These are phyloP conservation scores for Lodderomyces elongisporus DNA, from an alignment of 1,139 yeast species.

Conservation along the genomic window DNA sequence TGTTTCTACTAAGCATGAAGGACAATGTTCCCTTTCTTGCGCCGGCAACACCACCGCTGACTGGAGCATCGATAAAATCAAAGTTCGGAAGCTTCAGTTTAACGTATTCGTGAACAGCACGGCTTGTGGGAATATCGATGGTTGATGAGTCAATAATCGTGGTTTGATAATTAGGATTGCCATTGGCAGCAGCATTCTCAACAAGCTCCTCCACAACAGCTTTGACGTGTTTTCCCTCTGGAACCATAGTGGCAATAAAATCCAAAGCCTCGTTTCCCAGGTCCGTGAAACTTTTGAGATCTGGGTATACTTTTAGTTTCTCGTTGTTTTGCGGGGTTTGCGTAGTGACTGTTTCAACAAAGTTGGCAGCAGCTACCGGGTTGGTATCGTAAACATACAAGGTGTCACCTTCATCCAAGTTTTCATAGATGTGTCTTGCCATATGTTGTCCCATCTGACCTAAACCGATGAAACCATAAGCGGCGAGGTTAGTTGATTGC, in stretches of 20 bases:
- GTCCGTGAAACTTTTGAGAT: constrained; percentile 27
- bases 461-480: constrained; percentile 52
- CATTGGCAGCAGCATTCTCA: constrained; percentile 19
- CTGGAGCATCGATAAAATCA: constrained; percentile 55
- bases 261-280: constrained; percentile 39
- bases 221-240: constrained; percentile 53
- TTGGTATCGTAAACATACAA: constrained; percentile 44
- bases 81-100: constrained; percentile 28
- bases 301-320: constrained; percentile 19
- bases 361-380: constrained; percentile 24
- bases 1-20: constrained; percentile 49
- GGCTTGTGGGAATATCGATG: constrained; percentile 49
- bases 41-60: constrained; percentile 59
- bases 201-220: constrained; percentile 40
- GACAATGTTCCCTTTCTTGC: constrained; percentile 53
- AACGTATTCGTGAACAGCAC: constrained; percentile 35
- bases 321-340: constrained; percentile 21
- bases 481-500: constrained; percentile 17
- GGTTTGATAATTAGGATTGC: constrained; percentile 12
- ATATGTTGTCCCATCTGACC: constrained; percentile 61
- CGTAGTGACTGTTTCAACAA: constrained; percentile 22
- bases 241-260: constrained; percentile 52
- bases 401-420: constrained; percentile 32
- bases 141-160: constrained; percentile 51
- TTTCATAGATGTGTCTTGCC: constrained; percentile 50